These are phyloP conservation scores for Thalia dealbata DNA, from an alignment of 176 grass and related monocot species.

Conservation along the genomic window DNA sequence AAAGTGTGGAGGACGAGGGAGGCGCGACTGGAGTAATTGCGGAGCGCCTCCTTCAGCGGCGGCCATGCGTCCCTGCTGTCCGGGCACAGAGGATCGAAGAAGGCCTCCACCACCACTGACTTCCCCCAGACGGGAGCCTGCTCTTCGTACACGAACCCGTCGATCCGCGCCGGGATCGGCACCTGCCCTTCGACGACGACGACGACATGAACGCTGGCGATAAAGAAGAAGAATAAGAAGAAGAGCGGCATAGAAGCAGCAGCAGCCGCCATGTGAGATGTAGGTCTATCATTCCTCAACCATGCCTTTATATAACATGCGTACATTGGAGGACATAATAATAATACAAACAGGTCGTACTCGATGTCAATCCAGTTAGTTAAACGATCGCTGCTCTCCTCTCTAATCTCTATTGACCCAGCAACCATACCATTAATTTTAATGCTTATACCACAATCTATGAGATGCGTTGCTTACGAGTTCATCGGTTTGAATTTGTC, in stretches of 20 bases:
- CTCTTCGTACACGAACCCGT: conserved; percentile 60
- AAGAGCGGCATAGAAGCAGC: neutral
- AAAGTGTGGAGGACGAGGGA: conserved; percentile 73
- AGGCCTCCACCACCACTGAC: conserved; percentile 75
- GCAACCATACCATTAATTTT: no score
- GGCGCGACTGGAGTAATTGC: conserved; percentile 33
- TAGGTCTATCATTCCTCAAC: no score
- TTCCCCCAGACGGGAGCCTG: conserved; percentile 42
- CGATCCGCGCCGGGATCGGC: conserved; percentile 52
- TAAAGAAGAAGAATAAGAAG: neutral
- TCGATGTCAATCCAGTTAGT: no score
- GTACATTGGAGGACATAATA: no score
- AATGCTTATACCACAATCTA: no score
- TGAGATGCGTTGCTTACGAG: no score
- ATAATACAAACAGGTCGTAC: no score
- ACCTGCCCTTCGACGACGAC: conserved; percentile 29
- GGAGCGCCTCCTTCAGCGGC: conserved; percentile 43
- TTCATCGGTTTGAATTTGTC: no score
- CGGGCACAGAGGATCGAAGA: conserved; percentile 71
- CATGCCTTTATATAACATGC: no score
- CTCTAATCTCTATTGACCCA: no score
- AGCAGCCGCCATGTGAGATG: neutral
- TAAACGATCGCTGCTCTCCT: no score
- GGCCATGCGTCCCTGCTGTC: conserved; percentile 83
- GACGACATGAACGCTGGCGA: neutral